Evolutionary conservation across 805 yeast genomes (phyloP), one percentile per base, ranked within the genome.

Genomic region (Yamadazyma philogaea): DNA sequence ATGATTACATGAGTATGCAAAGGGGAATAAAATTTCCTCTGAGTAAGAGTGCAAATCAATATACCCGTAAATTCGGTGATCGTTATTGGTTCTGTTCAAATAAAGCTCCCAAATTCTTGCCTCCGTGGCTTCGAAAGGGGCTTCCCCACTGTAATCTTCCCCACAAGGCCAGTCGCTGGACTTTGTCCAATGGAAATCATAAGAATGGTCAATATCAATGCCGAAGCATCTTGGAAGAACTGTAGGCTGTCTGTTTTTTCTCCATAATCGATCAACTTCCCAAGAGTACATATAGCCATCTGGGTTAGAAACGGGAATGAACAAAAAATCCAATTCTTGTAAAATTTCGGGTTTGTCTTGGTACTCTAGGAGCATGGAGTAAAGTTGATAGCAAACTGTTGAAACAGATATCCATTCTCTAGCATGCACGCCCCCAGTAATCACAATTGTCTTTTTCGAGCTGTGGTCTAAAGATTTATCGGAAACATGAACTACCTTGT

Each of bases 231-330:
- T 62, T 7, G 84, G 79, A 37, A 75, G 59, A 8, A 44, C 45
- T 0, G 93, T 82, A 40, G 79, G 78, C 62, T 89, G 96, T 47
- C 96, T 73, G 61, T 87, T 89, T 56, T 89, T 89, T 35, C 93
- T 69, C 97, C 97, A 89, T 45, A 89, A 66, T 43, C 97, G 68
- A 58, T 89, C 96, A 20, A 65, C 56, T 2, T 70, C 72, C 96
- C 96, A 89, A 2, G 95, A 72, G 59, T 84, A 84, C 11, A 72
- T 86, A 59, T 89, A 89, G 0, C 97, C 97, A 63, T 89, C 97
- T 1, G 96, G 96, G 56, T 89, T 89, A 61, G 82, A 76, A 10
- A 87, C 86, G 0, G 97, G 97, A 22, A 88, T 72, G 49, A 89
- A 80, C 26, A 86, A 59, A 52, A 85, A 84, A 54, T 87, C 91